A percentile compares a stretch with the other conserved stretches of the same genome.
Evolutionary conservation across 1,284 basidiomycete species (phyloP).

Genomic region (Abortiporus biennis): DNA sequence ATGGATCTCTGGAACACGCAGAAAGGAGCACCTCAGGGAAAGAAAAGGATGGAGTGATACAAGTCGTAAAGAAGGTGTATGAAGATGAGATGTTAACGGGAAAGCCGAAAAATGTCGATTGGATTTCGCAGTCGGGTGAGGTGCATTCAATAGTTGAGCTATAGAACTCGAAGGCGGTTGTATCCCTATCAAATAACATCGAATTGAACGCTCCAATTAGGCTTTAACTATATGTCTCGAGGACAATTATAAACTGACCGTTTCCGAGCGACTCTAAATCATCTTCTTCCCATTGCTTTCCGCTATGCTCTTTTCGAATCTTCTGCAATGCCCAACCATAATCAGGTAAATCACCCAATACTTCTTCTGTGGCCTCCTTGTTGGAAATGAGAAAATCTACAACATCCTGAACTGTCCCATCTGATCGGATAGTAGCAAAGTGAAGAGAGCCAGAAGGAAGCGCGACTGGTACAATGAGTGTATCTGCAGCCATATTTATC

Average conservation of each 20-base stretch:
- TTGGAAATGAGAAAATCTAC: slow-evolving; percentile 41
- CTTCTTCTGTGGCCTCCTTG: slow-evolving; percentile 45
- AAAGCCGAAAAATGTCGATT: slow-evolving; percentile 67
- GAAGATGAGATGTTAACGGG: slow-evolving; percentile 64
- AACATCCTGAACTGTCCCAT: slow-evolving; percentile 54
- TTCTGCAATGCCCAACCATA: slow-evolving; percentile 63
- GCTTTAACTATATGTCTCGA: background rate
- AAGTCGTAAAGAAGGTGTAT: slow-evolving; percentile 61
- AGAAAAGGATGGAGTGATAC: slow-evolving; percentile 65
- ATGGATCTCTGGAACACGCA: slow-evolving; percentile 73
- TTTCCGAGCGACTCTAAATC: slow-evolving; percentile 59
- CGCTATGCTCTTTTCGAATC: slow-evolving; percentile 49
- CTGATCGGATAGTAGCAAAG: slow-evolving; percentile 49
- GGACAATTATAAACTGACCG: slow-evolving; percentile 35
- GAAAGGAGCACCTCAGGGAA: slow-evolving; percentile 49
- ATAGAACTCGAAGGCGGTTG: slow-evolving; percentile 40
- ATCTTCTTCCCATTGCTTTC: slow-evolving; percentile 63
- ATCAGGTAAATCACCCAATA: slow-evolving; percentile 50
- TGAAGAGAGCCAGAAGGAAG: slow-evolving; percentile 53
- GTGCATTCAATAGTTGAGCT: slow-evolving; percentile 43
- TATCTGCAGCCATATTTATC: slow-evolving; percentile 26
- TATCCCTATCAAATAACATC: slow-evolving; percentile 38
- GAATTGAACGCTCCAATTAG: background rate
- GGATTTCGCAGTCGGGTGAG: slow-evolving; percentile 28
- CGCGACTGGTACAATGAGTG: slow-evolving; percentile 55